Base-by-base conservation (phyloP, 257 asterid genomes). In the Solanum commersonii region DNA sequence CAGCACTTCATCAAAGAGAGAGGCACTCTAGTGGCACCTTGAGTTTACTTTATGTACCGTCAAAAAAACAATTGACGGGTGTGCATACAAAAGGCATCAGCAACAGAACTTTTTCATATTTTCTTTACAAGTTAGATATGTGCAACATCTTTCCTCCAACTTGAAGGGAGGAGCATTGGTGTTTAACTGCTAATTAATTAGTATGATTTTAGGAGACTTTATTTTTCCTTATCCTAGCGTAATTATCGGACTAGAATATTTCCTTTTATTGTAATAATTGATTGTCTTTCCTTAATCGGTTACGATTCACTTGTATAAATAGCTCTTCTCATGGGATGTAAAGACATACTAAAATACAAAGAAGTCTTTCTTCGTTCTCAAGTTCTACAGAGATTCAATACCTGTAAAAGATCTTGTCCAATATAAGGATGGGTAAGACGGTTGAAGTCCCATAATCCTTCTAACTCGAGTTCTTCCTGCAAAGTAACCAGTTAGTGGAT, bases 381-480 rank as follows among this genome's bases (percentile, higher is more conserved):
- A 74, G 35, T 73, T 35, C 29, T 35, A 22, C 52, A 85, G 60
- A n/a, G 59, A 46, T 71, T 73, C 10, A 67, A 40, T 74, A 97
- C 99, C 98, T 93, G 91, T 88, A 97, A 88, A 78, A 92, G 20
- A 72, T 87, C 93, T 76, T 92, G 92, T 49, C 87, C 91, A 88
- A 97, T 93, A 89, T 94, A 94, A 65, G 99, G 99, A 84, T 89
- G 94, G 91, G 96, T 93, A 94, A 96, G 90, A 88, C 97, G 98
- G 88, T 97, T 90, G 35, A 97, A 95, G 91, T 97, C 99, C 99
- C 99, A 96, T 87, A 97, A 71, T 89, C 99, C 99, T 92, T 97
- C 99, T 88, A 63, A 91, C 91, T 97, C 99, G 84, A 97, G 98
- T 88, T 97, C 99, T 89, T 95, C 99, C 99, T 96, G 86, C 89